phyloP scores from a whole-genome alignment of 176 grass and related monocot species.

The Musa beccarii region DNA sequence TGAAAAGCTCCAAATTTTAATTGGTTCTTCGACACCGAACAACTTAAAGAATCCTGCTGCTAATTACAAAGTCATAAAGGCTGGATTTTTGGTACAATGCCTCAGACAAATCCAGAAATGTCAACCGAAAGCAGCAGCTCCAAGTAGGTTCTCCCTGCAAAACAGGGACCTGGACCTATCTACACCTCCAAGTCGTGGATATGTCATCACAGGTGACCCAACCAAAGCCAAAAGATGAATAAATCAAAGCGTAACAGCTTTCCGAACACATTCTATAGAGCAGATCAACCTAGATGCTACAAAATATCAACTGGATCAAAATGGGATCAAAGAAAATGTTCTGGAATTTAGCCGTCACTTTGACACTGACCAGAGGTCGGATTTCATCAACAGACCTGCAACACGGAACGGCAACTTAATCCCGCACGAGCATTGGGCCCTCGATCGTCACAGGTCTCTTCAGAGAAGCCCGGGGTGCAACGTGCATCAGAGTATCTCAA shows the following conservation, averaged over 20 bases:
- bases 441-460: slow-evolving; percentile 31
- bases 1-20: too few species aligned
- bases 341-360: not conserved
- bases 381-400: slow-evolving; percentile 26
- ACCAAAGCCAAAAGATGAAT: not conserved
- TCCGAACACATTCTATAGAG: too few species aligned
- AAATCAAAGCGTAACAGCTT: too few species aligned
- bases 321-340: too few species aligned
- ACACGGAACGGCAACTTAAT: slow-evolving; percentile 52
- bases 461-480: slow-evolving; percentile 54
- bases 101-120: slow-evolving; percentile 20
- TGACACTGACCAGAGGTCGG: not conserved
- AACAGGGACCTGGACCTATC: slow-evolving; percentile 27
- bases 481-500: not conserved
- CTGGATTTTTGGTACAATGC: not conserved
- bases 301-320: too few species aligned
- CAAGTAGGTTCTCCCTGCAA: slow-evolving; percentile 47
- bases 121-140: slow-evolving; percentile 21
- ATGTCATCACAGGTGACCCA: not conserved
- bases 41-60: too few species aligned
- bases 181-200: slow-evolving; percentile 10
- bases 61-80: not conserved
- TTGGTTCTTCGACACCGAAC: too few species aligned
- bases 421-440: slow-evolving; percentile 59
- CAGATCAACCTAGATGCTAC: too few species aligned